Evolutionary conservation across 2,329 filamentous ascomycete species (phyloP).

Genomic region (Stagonosporopsis tanaceti): DNA sequence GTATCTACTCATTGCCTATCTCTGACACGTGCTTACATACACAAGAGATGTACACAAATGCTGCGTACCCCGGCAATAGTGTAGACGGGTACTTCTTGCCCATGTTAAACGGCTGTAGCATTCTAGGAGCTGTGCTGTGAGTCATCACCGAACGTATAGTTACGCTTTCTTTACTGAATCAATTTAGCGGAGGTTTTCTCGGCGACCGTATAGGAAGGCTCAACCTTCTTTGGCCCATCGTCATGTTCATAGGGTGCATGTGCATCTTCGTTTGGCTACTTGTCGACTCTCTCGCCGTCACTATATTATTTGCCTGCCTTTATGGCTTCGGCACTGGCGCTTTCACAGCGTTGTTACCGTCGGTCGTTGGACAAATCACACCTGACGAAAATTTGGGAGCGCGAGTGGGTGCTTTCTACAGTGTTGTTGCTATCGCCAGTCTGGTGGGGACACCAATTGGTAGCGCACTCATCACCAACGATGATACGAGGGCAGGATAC

Average conservation of each 20-base stretch:
- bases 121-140: slow-evolving; percentile 62
- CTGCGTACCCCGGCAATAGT: slow-evolving; percentile 58
- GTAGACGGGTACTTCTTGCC: slow-evolving; percentile 59
- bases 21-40: not conserved
- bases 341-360: slow-evolving; percentile 69
- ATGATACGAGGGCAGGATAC: slow-evolving; percentile 31
- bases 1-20: not conserved
- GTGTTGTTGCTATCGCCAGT: slow-evolving; percentile 68
- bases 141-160: slow-evolving; percentile 31
- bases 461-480: slow-evolving; percentile 52
- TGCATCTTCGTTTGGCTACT: slow-evolving; percentile 65
- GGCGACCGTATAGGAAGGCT: slow-evolving; percentile 63
- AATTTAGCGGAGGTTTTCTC: slow-evolving; percentile 57
- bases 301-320: slow-evolving; percentile 70
- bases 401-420: slow-evolving; percentile 70
- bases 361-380: slow-evolving; percentile 74
- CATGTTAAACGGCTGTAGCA: slow-evolving; percentile 58
- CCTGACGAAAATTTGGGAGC: slow-evolving; percentile 75
- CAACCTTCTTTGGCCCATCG: slow-evolving; percentile 63
- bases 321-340: slow-evolving; percentile 75
- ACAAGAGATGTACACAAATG: slow-evolving; percentile 66
- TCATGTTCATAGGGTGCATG: slow-evolving; percentile 52
- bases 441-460: slow-evolving; percentile 73
- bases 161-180: not conserved
- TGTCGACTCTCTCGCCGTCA: slow-evolving; percentile 58